Evolutionary conservation across 2,329 filamentous ascomycete genomes (phyloP).

Genomic region (Saccharata proteae): DNA sequence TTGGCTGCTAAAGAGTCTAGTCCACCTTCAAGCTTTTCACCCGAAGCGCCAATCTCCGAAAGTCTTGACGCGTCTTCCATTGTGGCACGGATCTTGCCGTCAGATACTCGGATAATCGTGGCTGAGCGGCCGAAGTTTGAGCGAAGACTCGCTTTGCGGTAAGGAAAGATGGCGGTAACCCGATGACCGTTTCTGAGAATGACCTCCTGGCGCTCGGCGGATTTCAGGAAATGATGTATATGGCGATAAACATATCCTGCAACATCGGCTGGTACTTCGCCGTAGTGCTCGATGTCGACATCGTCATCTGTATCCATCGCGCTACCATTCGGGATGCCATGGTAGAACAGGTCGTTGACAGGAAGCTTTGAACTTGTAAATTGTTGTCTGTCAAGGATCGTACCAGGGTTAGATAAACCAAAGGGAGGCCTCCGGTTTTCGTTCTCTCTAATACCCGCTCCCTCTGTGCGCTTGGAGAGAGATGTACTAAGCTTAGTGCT

Average conservation of each 20-base stretch:
- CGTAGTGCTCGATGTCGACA: conserved; percentile 6
- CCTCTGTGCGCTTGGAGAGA: too few relatives aligned
- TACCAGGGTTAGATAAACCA: too few relatives aligned
- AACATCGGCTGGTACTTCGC: conserved; percentile 10
- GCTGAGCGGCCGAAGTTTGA: conserved; percentile 16
- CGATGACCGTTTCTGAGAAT: conserved; percentile 12
- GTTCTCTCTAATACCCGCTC: too few relatives aligned
- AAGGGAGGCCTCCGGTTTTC: too few relatives aligned
- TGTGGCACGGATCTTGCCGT: conserved; percentile 13
- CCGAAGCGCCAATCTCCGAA: too few relatives aligned
- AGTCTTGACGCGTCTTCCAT: conserved; percentile 14
- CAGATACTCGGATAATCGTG: conserved; percentile 15
- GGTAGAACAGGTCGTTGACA: conserved; percentile 23
- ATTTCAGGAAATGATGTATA: conserved; percentile 15
- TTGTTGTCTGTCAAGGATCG: background rate
- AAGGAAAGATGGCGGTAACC: conserved; percentile 20
- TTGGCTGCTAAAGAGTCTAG: conserved; percentile 31
- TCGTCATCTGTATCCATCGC: conserved; percentile 9
- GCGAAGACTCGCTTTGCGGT: conserved; percentile 12
- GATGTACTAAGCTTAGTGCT: too few relatives aligned
- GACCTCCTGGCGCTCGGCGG: conserved; percentile 10
- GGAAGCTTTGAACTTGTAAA: conserved; percentile 10
- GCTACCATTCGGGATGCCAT: conserved; percentile 2
- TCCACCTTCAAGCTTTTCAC: too few relatives aligned
- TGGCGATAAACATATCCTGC: conserved; percentile 16